phyloP scores from a whole-genome alignment of 345 rosid genomes.

The Brassica carinata region DNA sequence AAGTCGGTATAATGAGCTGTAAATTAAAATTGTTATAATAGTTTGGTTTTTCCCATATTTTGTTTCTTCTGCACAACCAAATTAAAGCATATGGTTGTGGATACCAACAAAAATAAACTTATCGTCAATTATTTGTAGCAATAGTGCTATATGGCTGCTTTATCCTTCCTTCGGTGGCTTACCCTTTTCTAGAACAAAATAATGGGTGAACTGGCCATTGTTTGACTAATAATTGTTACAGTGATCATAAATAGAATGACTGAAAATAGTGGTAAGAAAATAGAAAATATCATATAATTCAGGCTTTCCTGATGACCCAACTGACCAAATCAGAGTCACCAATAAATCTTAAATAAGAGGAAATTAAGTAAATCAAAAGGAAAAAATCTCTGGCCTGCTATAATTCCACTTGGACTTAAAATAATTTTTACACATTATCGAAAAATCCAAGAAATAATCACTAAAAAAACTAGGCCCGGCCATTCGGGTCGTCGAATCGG shows the following conservation, averaged over 20 bases:
- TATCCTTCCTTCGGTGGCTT: not conserved
- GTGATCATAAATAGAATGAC: slow-evolving; percentile 29
- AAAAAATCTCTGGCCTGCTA: slow-evolving; percentile 19
- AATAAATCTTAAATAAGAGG: slow-evolving; percentile 28
- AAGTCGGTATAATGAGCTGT: slow-evolving; percentile 24
- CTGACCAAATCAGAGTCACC: slow-evolving; percentile 57
- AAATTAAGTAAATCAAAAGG: not conserved
- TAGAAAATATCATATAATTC: slow-evolving; percentile 49
- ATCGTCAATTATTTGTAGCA: slow-evolving; percentile 28
- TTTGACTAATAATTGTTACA: slow-evolving; percentile 31
- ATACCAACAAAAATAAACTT: slow-evolving; percentile 14
- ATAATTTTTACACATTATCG: slow-evolving; percentile 22
- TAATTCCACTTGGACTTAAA: slow-evolving; percentile 45
- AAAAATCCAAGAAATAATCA: slow-evolving; percentile 23
- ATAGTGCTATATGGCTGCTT: slow-evolving; percentile 7
- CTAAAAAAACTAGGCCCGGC: not conserved
- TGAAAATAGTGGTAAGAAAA: slow-evolving; percentile 17
- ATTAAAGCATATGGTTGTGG: slow-evolving; percentile 31
- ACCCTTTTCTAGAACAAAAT: slow-evolving; percentile 22
- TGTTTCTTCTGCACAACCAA: slow-evolving; percentile 25
- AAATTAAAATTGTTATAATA: not conserved
- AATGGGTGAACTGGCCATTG: slow-evolving; percentile 13
- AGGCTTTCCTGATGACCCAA: slow-evolving; percentile 63
- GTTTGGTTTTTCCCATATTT: not conserved
- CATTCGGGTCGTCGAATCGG: no score